Evolutionary conservation across 768 basidiomycete species (phyloP), one percentile per base, ranked within the genome.

Genomic region (Termitomyces bulborhizus): DNA sequence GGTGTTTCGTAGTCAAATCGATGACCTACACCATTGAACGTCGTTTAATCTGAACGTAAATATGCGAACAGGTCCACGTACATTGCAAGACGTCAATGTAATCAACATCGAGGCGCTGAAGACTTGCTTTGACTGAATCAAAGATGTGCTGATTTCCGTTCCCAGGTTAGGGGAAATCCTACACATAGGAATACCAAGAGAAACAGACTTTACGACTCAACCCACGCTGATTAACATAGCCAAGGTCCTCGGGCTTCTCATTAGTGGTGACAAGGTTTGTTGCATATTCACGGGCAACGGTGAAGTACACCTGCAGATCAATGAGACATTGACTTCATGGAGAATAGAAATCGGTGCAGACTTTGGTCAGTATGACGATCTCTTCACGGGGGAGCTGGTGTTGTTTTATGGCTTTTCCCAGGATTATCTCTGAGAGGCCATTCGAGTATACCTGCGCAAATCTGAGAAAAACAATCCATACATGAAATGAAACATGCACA

Each of bases 281-380:
- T 2, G 52, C 57, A 12, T 64, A 37, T 3, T 65, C 60, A 43
- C 63, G 71, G 6, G 56, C 65, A 3, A 76, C 72, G 3, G 65
- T 60, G 16, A 54, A 65, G 53, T 61, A 73, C 9, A 78, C 58
- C 84, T 84, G 36, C 4, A 26, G 1, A 15, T 18, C 1, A 18
- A 18, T 18, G 16, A 39, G 16, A 40, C 16, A 0, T n/a, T 7
- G 1, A n/a, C n/a, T 6, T 40, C 7, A 3, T 41, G 40, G 1
- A 9, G 6, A 18, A 41, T 18, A 6, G 13, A 15, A 37, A 37
- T 6, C 9, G 9, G 26, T 5, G 13, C 13, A 85, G 55, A 81
- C 82, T 71, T 92, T 91, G 55, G 89, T 90, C 74, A 91, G 77
- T 15, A 91, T 79, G 18, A 92, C 88, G 44, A 90, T 82, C 58